These are phyloP conservation scores for Boechera retrofracta DNA, from an alignment of 345 rosid species.

Conservation along the genomic window DNA sequence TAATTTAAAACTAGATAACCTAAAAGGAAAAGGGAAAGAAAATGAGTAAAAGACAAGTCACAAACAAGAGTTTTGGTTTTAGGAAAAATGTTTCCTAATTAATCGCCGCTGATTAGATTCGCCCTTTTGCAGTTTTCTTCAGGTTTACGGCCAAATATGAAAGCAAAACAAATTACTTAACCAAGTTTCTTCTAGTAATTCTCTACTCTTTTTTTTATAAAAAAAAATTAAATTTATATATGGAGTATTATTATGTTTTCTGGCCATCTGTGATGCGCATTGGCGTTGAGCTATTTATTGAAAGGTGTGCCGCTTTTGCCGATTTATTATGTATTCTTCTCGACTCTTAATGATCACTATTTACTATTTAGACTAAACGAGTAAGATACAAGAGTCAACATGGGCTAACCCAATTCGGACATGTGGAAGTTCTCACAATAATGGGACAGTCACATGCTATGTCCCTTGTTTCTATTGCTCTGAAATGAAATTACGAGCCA, in stretches of 20 bases:
- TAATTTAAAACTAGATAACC: not conserved
- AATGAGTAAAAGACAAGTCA: constrained; percentile 21
- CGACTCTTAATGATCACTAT: constrained; percentile 7
- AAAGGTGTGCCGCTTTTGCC: constrained; percentile 38
- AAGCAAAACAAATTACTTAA: not conserved
- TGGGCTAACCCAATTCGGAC: constrained; percentile 1
- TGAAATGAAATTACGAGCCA: not conserved
- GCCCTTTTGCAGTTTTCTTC: constrained; percentile 31
- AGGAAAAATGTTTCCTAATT: constrained; percentile 15
- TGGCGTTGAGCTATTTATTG: constrained; percentile 26
- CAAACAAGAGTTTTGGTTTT: not conserved
- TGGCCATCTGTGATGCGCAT: not conserved
- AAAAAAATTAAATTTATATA: not conserved
- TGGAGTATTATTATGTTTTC: not conserved
- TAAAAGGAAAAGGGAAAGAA: not conserved
- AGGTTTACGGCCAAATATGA: not conserved
- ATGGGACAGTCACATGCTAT: constrained; percentile 30
- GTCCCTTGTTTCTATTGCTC: constrained; percentile 10
- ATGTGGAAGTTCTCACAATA: constrained; percentile 32
- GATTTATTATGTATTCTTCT: constrained; percentile 5
- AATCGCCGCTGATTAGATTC: constrained; percentile 34
- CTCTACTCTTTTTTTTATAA: not conserved
- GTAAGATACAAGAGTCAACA: constrained; percentile 1
- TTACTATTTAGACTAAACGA: not conserved
- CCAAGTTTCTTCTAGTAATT: constrained; percentile 3